Evolutionary conservation across 495 filamentous ascomycete genomes (phyloP), one percentile per base, ranked within the genome.

Genomic region (Tuber indicum): DNA sequence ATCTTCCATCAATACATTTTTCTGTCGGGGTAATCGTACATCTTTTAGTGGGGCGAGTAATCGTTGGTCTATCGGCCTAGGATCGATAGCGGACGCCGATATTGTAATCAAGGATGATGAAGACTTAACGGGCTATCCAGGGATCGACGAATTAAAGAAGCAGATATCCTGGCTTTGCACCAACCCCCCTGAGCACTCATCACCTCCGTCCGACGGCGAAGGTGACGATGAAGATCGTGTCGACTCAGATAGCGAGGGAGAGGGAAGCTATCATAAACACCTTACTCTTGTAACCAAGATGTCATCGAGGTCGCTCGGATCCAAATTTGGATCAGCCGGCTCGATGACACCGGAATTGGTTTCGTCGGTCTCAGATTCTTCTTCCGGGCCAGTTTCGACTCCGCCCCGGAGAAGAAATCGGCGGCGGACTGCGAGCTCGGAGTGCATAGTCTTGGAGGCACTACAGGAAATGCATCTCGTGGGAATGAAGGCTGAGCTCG

Each of bases 401-500:
- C 76, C 80, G 36, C 45, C 75, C 1, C 62, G 66, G 32, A 81
- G 80, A 58, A 82, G 80, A 66, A 75, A 75, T 74, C 74, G 82
- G 32, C 74, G 81, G 73, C 75, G 82, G 43, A 83, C 82, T 4
- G 82, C 82, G 39, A 83, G 81, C 21, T 83, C 82, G 19, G 82
- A 83, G 71, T 83, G 82, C 26, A 79, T 83, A 69, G 77, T 83
- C 19, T 72, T 83, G 26, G 82, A 83, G 32, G 76, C 82, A 36
- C 73, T 83, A 14, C 74, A 83, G 79, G 71, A 81, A 69, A 83
- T 83, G 82, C 45, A 74, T 45, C 62, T 47, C 49, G 76, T 23
- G 75, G 78, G 77, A n/a, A 39, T 76, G 43, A 70, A 58, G 49
- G 72, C 72, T 73, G 58, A 66, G 32, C 26, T 66, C 32, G 58